A percentile compares a stretch with the other conserved stretches of the same genome.
These are phyloP conservation scores for Pelargonium citronellum DNA, from an alignment of 441 rosid genomes.

Conservation along the genomic window DNA sequence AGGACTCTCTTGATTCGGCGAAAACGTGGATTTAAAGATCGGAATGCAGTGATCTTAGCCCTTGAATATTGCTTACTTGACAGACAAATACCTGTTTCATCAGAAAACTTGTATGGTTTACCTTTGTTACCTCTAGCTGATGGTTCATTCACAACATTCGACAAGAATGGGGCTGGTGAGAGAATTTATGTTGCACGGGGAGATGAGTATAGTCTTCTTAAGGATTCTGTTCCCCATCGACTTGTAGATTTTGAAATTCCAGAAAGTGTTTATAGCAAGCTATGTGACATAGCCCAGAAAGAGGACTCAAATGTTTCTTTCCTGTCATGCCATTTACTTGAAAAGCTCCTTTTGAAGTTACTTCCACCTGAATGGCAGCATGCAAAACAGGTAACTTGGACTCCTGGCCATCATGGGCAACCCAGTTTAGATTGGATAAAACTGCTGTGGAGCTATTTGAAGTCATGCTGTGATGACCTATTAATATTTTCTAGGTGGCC, in stretches of 20 bases:
- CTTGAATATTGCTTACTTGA: conserved; percentile 96
- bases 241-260: conserved; percentile 70
- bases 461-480: conserved; percentile 77
- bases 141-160: conserved; percentile 78
- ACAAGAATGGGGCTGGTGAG: conserved; percentile 68
- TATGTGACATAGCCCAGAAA: conserved; percentile 68
- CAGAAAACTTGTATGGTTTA: conserved; percentile 63
- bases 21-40: conserved; percentile 63
- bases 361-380: conserved; percentile 92
- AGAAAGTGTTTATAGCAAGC: conserved; percentile 56
- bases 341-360: conserved; percentile 75
- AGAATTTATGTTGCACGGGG: conserved; percentile 74
- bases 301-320: conserved; percentile 68
- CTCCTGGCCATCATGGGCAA: conserved; percentile 73
- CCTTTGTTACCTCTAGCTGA: conserved; percentile 84
- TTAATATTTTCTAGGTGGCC: conserved; percentile 92
- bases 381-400: conserved; percentile 69
- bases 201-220: conserved; percentile 71
- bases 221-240: conserved; percentile 75
- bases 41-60: conserved; percentile 59
- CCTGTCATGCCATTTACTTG: conserved; percentile 80
- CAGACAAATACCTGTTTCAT: conserved; percentile 43
- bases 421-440: conserved; percentile 83
- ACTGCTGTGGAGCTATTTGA: conserved; percentile 78
- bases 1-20: conserved; percentile 70